Base-by-base conservation (phyloP, 495 filamentous ascomycete species). In the Bacidia gigantensis region DNA sequence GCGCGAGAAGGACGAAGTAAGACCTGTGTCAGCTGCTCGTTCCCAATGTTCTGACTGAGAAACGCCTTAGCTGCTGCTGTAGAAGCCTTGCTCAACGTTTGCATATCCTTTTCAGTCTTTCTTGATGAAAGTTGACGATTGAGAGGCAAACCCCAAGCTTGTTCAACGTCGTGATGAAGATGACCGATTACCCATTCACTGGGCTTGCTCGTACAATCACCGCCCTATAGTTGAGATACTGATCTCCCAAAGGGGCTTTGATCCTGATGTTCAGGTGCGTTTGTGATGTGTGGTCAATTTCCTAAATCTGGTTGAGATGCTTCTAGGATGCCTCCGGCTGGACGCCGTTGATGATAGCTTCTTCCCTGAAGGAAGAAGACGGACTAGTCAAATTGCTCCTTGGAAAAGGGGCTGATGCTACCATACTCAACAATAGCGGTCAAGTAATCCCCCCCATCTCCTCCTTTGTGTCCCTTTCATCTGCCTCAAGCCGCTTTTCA, bases 331-430 rank as follows among this genome's bases (percentile, higher is more conserved):
- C 82, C 17, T 82, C 80, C 9, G 89, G 90, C 49, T 98, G 92
- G 92, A 93, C 90, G 11, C 84, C 87, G 1, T 72, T 96, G 22
- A 96, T 96, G 89, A 95, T 96, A 49, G 84, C 90, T 10, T 76
- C 84, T 10, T 89, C 82, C 55, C 72, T 94, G 32, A 78, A 75
- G 55, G 71, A 69, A 52, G 74, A 72, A 25, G 74, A 62, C 18
- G 52, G 40, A 25, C n/a, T 61, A n/a, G 53, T 94, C 11, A 80
- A 89, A 26, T 64, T 95, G 3, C 74, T 97, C 2, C 72, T 98
- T 0, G 65, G 70, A n/a, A 87, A 83, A 60, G 87, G 75, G 26
- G 89, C 88, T 1, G 88, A 95, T 55, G 84, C 32, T n/a, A 90
- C 2, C 87, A 82, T 61, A 66, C 76, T 38, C 89, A 87, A 60